Percentiles rank a stretch among this genome's conserved stretches.
phyloP scores from a whole-genome alignment of 345 rosid species.

The Excoecaria cochinchinensis region DNA sequence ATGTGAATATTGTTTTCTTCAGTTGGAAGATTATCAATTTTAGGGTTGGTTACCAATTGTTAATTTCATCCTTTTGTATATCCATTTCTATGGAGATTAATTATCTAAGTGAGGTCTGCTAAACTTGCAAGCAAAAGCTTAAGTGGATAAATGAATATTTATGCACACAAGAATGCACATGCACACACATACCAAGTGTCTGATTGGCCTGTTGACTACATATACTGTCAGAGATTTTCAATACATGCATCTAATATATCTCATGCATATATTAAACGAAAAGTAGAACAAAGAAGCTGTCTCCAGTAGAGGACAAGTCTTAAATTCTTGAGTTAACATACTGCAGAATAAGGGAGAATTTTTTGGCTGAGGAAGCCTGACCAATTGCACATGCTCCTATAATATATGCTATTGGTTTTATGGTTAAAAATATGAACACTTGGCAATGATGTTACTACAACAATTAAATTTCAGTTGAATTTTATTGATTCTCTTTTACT shows the following conservation, averaged over 20 bases:
- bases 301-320: neutral
- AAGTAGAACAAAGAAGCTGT: neutral
- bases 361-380: neutral
- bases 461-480: neutral
- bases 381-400: neutral
- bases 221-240: neutral
- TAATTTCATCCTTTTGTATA: neutral
- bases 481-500: neutral
- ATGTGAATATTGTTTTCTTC: no score
- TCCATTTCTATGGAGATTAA: neutral
- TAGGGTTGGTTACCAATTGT: no score
- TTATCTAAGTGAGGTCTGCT: neutral
- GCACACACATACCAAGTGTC: neutral
- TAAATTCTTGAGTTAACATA: neutral
- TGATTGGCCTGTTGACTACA: neutral
- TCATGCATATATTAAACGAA: neutral
- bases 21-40: no score
- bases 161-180: no score
- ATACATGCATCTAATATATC: neutral
- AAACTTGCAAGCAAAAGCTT: conserved; percentile 1
- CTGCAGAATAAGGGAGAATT: neutral
- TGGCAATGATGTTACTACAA: neutral
- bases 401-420: neutral
- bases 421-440: neutral
- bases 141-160: neutral